These are phyloP conservation scores for Aspergillus awamori DNA, from an alignment of 2,329 filamentous ascomycete species.

Conservation along the genomic window DNA sequence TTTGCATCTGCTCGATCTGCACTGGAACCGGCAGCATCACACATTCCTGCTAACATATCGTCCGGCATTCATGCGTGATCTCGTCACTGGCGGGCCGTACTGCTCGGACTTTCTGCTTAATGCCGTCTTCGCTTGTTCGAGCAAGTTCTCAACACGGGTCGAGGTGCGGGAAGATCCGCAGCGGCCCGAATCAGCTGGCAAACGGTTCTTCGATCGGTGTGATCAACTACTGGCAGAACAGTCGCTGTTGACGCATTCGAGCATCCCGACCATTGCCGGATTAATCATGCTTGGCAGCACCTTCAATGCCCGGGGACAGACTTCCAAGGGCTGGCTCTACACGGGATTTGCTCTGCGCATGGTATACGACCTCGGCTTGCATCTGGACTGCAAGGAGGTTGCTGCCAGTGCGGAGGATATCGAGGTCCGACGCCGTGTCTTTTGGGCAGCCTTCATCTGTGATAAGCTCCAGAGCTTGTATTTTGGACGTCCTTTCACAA, in stretches of 20 bases:
- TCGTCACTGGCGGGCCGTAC: conserved; percentile 49
- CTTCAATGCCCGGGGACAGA: conserved; percentile 11
- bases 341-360: conserved; percentile 56
- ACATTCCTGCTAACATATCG: conserved; percentile 55
- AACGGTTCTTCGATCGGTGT: conserved; percentile 53
- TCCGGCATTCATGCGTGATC: conserved; percentile 56
- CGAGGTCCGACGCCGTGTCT: conserved; percentile 34
- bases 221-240: conserved; percentile 49
- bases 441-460: conserved; percentile 38
- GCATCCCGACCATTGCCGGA: conserved; percentile 7
- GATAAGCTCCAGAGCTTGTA: conserved; percentile 61
- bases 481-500: conserved; percentile 53
- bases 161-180: conserved; percentile 51
- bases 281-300: conserved; percentile 7
- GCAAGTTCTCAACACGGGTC: conserved; percentile 51
- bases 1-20: conserved; percentile 55
- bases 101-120: conserved; percentile 58
- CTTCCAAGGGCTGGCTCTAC: conserved; percentile 51
- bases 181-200: conserved; percentile 54
- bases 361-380: conserved; percentile 56
- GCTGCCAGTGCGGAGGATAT: conserved; percentile 25
- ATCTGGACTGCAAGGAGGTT: conserved; percentile 36
- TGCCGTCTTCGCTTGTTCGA: conserved; percentile 52
- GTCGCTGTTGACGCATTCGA: background rate
- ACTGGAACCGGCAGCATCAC: conserved; percentile 59